A percentile compares a stretch with the other conserved stretches of the same genome.
Evolutionary conservation across 1,284 basidiomycete genomes (phyloP).

Genomic region (Gymnopus androsaceus): DNA sequence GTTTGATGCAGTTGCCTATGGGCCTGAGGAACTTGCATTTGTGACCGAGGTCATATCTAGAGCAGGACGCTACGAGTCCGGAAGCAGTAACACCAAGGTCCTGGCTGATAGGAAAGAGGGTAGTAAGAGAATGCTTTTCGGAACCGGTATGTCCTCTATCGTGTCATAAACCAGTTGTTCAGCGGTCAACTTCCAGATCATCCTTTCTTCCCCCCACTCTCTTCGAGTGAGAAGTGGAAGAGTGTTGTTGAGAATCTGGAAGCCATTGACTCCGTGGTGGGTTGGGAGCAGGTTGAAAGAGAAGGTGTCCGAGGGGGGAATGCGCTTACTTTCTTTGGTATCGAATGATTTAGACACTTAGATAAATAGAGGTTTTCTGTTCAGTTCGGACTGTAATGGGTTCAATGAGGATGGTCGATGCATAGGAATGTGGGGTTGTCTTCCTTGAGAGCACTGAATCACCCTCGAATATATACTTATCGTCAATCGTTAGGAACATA

Average conservation of each 20-base stretch:
- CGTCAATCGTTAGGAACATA: too few species aligned
- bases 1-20: conserved; percentile 84
- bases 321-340: conserved; percentile 65
- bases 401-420: too few species aligned
- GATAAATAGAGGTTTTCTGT: not conserved
- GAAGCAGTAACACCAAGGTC: conserved; percentile 30
- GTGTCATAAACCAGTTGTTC: too few species aligned
- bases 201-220: conserved; percentile 86
- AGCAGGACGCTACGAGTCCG: conserved; percentile 53
- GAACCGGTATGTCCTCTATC: conserved; percentile 45
- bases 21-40: conserved; percentile 79
- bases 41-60: conserved; percentile 71
- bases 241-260: conserved; percentile 83
- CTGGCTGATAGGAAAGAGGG: conserved; percentile 41
- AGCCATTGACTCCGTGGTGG: conserved; percentile 66
- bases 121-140: conserved; percentile 72
- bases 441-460: too few species aligned
- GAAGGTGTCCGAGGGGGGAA: conserved; percentile 70
- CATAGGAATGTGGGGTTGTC: too few species aligned
- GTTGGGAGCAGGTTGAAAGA: conserved; percentile 64
- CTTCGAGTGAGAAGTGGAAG: conserved; percentile 70
- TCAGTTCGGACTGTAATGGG: too few species aligned
- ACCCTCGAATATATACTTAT: too few species aligned
- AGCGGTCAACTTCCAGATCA: conserved; percentile 52
- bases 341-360: not conserved